Evolutionary conservation across 78 protist genomes (phyloP).

Genomic region (Dictyostelium capitatum): DNA sequence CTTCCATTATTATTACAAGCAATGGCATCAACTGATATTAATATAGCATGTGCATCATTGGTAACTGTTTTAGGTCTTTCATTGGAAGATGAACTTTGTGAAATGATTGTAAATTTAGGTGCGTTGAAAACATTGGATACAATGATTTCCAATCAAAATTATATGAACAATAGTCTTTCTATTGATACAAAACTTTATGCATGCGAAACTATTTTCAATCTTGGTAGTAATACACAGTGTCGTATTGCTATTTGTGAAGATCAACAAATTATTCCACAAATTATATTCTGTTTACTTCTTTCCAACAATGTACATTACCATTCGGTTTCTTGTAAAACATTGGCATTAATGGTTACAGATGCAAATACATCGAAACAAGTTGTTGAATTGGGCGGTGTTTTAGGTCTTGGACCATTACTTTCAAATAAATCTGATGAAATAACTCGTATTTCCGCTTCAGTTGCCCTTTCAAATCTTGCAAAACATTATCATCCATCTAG

Average conservation of each 20-base stretch:
- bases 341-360: slow-evolving; percentile 52
- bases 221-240: slow-evolving; percentile 39
- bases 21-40: slow-evolving; percentile 22
- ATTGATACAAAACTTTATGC: slow-evolving; percentile 65
- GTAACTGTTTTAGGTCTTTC: slow-evolving; percentile 59
- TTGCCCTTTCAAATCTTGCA: slow-evolving; percentile 45
- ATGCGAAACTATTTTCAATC: slow-evolving; percentile 56
- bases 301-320: not conserved
- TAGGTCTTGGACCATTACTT: slow-evolving; percentile 50
- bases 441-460: slow-evolving; percentile 37
- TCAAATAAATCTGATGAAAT: slow-evolving; percentile 21
- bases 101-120: slow-evolving; percentile 52
- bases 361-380: slow-evolving; percentile 34
- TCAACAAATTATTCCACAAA: slow-evolving; percentile 21
- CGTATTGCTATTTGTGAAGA: slow-evolving; percentile 29
- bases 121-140: slow-evolving; percentile 19
- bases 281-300: slow-evolving; percentile 23
- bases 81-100: slow-evolving; percentile 66
- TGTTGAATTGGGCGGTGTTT: slow-evolving; percentile 46
- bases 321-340: slow-evolving; percentile 40
- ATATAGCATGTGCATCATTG: slow-evolving; percentile 45
- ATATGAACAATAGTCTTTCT: slow-evolving; percentile 20
- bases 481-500: slow-evolving; percentile 10
- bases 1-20: slow-evolving; percentile 21
- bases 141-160: slow-evolving; percentile 5